A percentile compares a stretch with the other conserved stretches of the same genome.
phyloP scores from a whole-genome alignment of 371 early-diverging fungal genomes.

The Mortierella sp. region DNA sequence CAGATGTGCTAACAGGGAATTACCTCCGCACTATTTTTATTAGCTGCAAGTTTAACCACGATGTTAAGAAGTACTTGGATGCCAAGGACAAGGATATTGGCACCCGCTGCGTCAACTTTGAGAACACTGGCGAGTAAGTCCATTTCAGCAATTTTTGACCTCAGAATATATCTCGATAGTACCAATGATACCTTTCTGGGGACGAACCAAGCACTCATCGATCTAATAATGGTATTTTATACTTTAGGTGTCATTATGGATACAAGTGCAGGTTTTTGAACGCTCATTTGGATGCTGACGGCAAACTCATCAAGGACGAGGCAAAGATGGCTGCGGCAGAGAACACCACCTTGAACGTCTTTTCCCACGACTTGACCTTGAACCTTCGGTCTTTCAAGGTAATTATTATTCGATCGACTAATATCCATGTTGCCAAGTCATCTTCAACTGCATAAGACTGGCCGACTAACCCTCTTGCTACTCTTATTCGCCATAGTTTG shows the following conservation, averaged over 20 bases:
- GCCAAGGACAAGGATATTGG: slow-evolving; percentile 83
- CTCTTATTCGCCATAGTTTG: slow-evolving; percentile 46
- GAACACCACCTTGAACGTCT: slow-evolving; percentile 38
- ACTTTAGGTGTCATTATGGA: slow-evolving; percentile 70
- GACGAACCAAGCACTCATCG: background rate
- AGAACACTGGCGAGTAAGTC: slow-evolving; percentile 78
- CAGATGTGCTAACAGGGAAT: background rate
- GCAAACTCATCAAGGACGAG: slow-evolving; percentile 66
- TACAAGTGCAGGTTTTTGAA: slow-evolving; percentile 84
- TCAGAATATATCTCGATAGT: too few relatives aligned
- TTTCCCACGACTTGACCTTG: slow-evolving; percentile 46
- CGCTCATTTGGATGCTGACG: slow-evolving; percentile 75
- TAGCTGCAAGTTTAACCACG: slow-evolving; percentile 79
- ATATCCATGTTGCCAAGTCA: background rate
- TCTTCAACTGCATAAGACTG: background rate
- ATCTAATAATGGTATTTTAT: background rate
- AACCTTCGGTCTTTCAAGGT: slow-evolving; percentile 54
- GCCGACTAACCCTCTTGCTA: background rate
- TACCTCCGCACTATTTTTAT: background rate
- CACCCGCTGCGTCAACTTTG: slow-evolving; percentile 78
- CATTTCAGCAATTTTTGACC: background rate
- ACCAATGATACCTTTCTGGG: background rate
- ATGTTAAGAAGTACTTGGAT: slow-evolving; percentile 71
- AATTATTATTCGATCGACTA: slow-evolving; percentile 6
- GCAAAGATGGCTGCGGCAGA: slow-evolving; percentile 61